Evolutionary conservation across 2,329 filamentous ascomycete species (phyloP).

Genomic region (Rutstroemia sp.): DNA sequence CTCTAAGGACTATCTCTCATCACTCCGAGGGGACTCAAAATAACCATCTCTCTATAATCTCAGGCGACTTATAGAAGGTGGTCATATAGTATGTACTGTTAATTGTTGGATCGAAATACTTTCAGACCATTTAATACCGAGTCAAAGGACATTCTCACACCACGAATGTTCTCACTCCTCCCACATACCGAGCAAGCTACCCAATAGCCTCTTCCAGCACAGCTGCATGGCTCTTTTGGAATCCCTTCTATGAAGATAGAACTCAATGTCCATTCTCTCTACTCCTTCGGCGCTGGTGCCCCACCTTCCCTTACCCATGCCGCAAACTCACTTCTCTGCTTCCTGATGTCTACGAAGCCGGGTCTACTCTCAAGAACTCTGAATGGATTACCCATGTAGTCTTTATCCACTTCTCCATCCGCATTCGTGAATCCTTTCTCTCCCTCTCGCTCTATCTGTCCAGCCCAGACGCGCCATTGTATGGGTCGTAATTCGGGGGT

Average conservation of each 20-base stretch:
- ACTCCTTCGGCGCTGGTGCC: constrained; percentile 2
- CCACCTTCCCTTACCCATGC: constrained; percentile 54
- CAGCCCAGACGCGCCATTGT: constrained; percentile 73
- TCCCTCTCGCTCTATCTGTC: constrained; percentile 75
- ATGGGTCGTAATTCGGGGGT: constrained; percentile 78
- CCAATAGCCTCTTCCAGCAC: background rate
- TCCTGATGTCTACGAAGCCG: constrained; percentile 83
- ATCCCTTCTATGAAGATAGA: background rate
- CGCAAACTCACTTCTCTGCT: constrained; percentile 69
- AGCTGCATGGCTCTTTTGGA: background rate
- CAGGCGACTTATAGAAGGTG: no score
- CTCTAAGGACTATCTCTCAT: no score
- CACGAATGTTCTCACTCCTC: no score
- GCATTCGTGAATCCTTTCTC: constrained; percentile 47
- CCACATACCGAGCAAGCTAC: no score
- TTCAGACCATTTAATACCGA: no score
- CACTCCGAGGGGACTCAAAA: no score
- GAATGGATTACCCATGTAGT: constrained; percentile 73
- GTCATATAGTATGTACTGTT: no score
- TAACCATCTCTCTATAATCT: no score
- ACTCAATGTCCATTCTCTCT: background rate
- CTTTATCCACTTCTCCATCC: constrained; percentile 60
- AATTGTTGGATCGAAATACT: no score
- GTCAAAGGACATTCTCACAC: no score
- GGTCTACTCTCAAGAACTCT: constrained; percentile 68